Percentiles rank a stretch among this genome's conserved stretches.
These are phyloP conservation scores for Candida sp. DNA, from an alignment of 1,139 yeast genomes.

Conservation along the genomic window DNA sequence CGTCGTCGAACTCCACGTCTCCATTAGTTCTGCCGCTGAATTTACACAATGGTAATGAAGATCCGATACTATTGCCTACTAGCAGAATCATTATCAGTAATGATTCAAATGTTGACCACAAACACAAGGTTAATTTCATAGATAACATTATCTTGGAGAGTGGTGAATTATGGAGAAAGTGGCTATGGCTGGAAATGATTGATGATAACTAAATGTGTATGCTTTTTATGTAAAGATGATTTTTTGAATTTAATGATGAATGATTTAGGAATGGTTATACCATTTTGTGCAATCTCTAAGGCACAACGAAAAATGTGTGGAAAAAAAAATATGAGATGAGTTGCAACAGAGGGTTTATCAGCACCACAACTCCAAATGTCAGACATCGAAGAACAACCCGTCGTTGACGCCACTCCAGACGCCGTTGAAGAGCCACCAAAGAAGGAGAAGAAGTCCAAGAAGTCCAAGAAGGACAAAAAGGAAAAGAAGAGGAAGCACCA, in stretches of 20 bases:
- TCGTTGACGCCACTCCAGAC: not conserved
- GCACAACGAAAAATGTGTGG: not conserved
- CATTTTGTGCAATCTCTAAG: too few relatives aligned
- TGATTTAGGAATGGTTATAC: not conserved
- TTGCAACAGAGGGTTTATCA: not conserved
- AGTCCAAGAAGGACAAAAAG: slow-evolving; percentile 11
- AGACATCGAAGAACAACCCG: slow-evolving; percentile 6
- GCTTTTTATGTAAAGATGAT: not conserved
- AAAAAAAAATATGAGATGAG: slow-evolving; percentile 8
- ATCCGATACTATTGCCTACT: slow-evolving; percentile 8
- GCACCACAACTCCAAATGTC: slow-evolving; percentile 7
- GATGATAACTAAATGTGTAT: slow-evolving; percentile 37
- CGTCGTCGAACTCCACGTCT: slow-evolving; percentile 13
- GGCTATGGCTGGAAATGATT: slow-evolving; percentile 76
- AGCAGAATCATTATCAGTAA: slow-evolving; percentile 33
- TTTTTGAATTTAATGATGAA: not conserved
- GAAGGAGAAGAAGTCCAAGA: slow-evolving; percentile 14
- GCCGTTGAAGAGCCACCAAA: not conserved
- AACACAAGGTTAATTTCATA: slow-evolving; percentile 56
- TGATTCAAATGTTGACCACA: slow-evolving; percentile 27
- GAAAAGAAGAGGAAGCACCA: slow-evolving; percentile 15
- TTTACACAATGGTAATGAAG: slow-evolving; percentile 10
- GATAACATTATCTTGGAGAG: slow-evolving; percentile 78
- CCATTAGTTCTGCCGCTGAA: slow-evolving; percentile 11
- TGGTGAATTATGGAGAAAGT: slow-evolving; percentile 88